Base-by-base conservation (phyloP, 257 asterid genomes). In the Solanum infundibuliforme region DNA sequence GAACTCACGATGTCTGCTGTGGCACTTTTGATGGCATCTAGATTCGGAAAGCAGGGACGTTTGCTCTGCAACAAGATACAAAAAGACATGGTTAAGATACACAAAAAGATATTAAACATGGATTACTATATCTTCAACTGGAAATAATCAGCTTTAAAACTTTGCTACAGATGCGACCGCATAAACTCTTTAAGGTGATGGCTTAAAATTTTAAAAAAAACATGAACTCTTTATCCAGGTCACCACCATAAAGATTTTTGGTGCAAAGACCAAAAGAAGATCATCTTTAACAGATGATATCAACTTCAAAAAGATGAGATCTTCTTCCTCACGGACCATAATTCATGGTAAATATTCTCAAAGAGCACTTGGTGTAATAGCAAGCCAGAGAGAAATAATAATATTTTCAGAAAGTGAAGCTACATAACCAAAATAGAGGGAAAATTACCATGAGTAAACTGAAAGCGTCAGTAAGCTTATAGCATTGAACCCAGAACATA, bases 401-500 rank as follows among this genome's bases (percentile, higher is more conserved):
- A 48, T 31, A 48, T 31, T 82, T 48, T 5, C 86, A 48, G 20
- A 43, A 46, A 43, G 39, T 81, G 73, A 73, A 60, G 55, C 65
- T 55, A 34, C 73, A 58, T 85, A 71, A 39, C 41, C 25, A 88
- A 34, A 65, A 86, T 23, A 83, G 72, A 48, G 85, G 82, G 43
- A 83, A 48, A 36, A 38, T 91, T 93, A 95, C 99, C 97, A 91
- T 88, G 82, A 95, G 98, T 87, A 97, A 83, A 27, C 88, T 20
- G 89, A 93, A 91, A 82, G 99, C 99, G 89, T 93, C 98, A 41
- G 46, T 79, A 68, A 97, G 94, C 88, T 91, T 89, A 89, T 95
- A 95, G 86, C 98, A 98, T 90, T 89, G 98, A 90, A 95, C 73
- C 99, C 99, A 97, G 90, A 93, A 95, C 99, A 97, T 97, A 93